Evolutionary conservation across 139 green algal genomes (phyloP).

Genomic region (Tetradesmus lagerheimii): DNA sequence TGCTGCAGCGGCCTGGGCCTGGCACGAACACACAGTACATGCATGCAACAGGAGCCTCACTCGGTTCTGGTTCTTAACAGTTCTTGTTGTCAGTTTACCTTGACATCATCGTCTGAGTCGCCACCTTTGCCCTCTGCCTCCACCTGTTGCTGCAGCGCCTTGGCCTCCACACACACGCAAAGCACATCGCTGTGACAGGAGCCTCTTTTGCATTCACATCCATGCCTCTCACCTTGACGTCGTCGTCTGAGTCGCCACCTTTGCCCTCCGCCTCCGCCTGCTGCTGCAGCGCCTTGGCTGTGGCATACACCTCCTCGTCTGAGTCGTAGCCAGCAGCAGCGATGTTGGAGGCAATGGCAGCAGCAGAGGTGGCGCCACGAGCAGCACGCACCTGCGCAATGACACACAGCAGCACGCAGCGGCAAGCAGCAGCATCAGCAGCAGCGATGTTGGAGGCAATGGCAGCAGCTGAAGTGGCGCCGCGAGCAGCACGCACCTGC

Average conservation of each 20-base stretch:
- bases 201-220: no score
- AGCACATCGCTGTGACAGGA: no score
- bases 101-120: neutral
- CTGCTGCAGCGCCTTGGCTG: conserved; percentile 47
- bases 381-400: conserved; percentile 39
- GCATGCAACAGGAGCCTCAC: no score
- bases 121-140: neutral
- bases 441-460: conserved; percentile 2
- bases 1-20: neutral
- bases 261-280: neutral
- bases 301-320: conserved; percentile 90
- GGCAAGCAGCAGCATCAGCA: neutral
- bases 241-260: neutral
- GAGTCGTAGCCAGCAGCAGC: conserved; percentile 64
- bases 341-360: conserved; percentile 27
- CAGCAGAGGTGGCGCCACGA: neutral
- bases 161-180: neutral
- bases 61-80: no score
- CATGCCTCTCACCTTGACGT: neutral
- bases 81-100: neutral
- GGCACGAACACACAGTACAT: no score
- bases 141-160: neutral
- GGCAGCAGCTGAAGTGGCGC: conserved; percentile 24
- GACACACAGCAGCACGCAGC: neutral
- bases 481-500: conserved; percentile 36